phyloP scores from a whole-genome alignment of 2,329 filamentous ascomycete species.

The Aspergillus chevalieri region DNA sequence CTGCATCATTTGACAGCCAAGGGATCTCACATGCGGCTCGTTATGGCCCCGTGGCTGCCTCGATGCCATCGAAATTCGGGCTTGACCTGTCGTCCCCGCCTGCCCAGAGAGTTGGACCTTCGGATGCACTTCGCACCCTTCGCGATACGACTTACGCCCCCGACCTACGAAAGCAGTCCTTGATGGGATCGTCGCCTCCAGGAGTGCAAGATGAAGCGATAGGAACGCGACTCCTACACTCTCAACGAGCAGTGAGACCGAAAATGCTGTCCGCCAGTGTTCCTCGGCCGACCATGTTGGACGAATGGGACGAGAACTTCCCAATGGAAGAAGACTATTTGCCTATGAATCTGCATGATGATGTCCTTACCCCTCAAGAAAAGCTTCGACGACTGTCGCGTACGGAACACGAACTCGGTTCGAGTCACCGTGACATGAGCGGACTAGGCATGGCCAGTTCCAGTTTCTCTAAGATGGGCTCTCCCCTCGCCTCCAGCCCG shows the following conservation, averaged over 20 bases:
- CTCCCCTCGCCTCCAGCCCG: slow-evolving; percentile 53
- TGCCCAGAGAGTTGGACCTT: slow-evolving; percentile 60
- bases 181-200: slow-evolving; percentile 53
- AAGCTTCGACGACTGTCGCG: slow-evolving; percentile 55
- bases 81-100: slow-evolving; percentile 68
- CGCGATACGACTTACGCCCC: slow-evolving; percentile 63
- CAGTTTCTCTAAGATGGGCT: slow-evolving; percentile 47
- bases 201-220: slow-evolving; percentile 60
- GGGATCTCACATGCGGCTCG: slow-evolving; percentile 87
- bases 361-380: slow-evolving; percentile 58
- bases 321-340: slow-evolving; percentile 86
- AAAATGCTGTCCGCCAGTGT: slow-evolving; percentile 58
- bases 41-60: slow-evolving; percentile 84
- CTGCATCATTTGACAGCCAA: slow-evolving; percentile 93
- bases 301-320: slow-evolving; percentile 61
- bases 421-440: slow-evolving; percentile 43
- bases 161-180: slow-evolving; percentile 60
- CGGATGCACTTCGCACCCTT: slow-evolving; percentile 55
- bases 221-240: slow-evolving; percentile 59
- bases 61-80: slow-evolving; percentile 85
- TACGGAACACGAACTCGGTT: slow-evolving; percentile 48
- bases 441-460: slow-evolving; percentile 47
- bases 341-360: slow-evolving; percentile 61
- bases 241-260: slow-evolving; percentile 57
- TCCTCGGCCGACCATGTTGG: slow-evolving; percentile 45